A percentile compares a stretch with the other conserved stretches of the same genome.
Evolutionary conservation across 441 rosid species (phyloP).

Genomic region (Euphorbia corollata): DNA sequence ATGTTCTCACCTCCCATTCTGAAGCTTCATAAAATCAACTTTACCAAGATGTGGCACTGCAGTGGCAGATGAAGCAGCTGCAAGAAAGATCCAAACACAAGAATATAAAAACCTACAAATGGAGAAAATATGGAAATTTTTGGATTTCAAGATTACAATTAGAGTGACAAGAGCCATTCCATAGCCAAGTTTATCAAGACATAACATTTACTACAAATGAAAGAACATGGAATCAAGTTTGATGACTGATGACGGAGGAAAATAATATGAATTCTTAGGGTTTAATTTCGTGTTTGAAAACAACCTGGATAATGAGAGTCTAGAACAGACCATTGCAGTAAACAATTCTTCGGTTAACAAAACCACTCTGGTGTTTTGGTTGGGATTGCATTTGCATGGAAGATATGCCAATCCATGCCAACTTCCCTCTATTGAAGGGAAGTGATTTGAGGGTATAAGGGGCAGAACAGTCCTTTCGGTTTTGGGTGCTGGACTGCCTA

Average conservation of each 20-base stretch:
- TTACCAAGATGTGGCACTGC: slow-evolving; percentile 51
- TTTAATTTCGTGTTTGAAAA: slow-evolving; percentile 26
- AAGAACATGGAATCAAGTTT: slow-evolving; percentile 7
- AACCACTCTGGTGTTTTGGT: slow-evolving; percentile 48
- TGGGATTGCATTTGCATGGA: slow-evolving; percentile 59
- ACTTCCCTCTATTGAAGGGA: slow-evolving; percentile 72
- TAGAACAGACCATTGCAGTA: slow-evolving; percentile 96
- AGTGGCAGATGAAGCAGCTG: slow-evolving; percentile 58
- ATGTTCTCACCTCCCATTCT: slow-evolving; percentile 76
- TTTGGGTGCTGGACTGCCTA: slow-evolving; percentile 59
- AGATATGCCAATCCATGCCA: slow-evolving; percentile 62
- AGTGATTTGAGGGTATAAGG: slow-evolving; percentile 48
- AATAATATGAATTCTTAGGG: background rate
- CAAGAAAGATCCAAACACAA: slow-evolving; percentile 24
- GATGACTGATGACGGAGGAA: slow-evolving; percentile 7
- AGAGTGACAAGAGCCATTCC: background rate
- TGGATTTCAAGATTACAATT: background rate
- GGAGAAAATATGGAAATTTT: slow-evolving; percentile 5
- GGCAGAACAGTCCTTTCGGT: slow-evolving; percentile 48
- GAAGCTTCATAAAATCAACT: slow-evolving; percentile 79
- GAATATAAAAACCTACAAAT: slow-evolving; percentile 7
- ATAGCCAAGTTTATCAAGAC: background rate
- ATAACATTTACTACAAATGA: background rate
- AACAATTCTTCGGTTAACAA: slow-evolving; percentile 48
- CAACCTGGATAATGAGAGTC: slow-evolving; percentile 53